Evolutionary conservation across 768 basidiomycete species (phyloP).

Genomic region (Candolleomyces eurysporus): DNA sequence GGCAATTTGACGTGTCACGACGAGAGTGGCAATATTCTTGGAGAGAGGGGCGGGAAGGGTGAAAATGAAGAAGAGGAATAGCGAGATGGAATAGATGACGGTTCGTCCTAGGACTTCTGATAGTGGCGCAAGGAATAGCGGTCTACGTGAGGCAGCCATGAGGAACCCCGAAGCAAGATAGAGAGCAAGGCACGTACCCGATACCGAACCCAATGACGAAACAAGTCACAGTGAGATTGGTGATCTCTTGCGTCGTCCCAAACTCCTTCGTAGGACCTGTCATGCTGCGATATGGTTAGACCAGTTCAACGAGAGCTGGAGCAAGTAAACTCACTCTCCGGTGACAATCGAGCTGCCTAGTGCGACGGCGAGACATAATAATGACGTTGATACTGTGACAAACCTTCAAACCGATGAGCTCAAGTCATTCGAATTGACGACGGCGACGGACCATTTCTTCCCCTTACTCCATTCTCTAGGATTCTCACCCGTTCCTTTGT

Average conservation of each 20-base stretch:
- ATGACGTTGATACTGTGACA: slow-evolving; percentile 31
- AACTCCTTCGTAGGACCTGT: slow-evolving; percentile 29
- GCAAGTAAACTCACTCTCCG: slow-evolving; percentile 32
- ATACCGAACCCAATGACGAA: slow-evolving; percentile 44
- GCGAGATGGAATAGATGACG: slow-evolving; percentile 35
- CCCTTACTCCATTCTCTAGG: slow-evolving; percentile 32
- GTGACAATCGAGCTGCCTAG: slow-evolving; percentile 40
- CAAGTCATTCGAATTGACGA: background rate
- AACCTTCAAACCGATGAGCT: slow-evolving; percentile 23
- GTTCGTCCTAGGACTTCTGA: slow-evolving; percentile 37
- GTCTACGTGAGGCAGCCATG: slow-evolving; percentile 20
- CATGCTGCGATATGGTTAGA: slow-evolving; percentile 21
- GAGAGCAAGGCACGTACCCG: slow-evolving; percentile 25
- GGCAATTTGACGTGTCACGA: slow-evolving; percentile 43
- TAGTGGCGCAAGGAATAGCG: slow-evolving; percentile 40
- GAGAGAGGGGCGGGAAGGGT: slow-evolving; percentile 45
- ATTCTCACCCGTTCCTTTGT: slow-evolving; percentile 29
- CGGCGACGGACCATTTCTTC: slow-evolving; percentile 32
- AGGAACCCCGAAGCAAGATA: slow-evolving; percentile 11
- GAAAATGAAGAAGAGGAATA: slow-evolving; percentile 44
- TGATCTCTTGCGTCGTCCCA: slow-evolving; percentile 30
- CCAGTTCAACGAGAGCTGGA: background rate
- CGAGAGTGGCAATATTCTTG: slow-evolving; percentile 41
- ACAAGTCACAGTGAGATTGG: slow-evolving; percentile 40
- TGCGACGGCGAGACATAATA: slow-evolving; percentile 36